Evolutionary conservation across 345 rosid genomes (phyloP), one percentile per base, ranked within the genome.

Genomic region (Pseudoturritis turrita): DNA sequence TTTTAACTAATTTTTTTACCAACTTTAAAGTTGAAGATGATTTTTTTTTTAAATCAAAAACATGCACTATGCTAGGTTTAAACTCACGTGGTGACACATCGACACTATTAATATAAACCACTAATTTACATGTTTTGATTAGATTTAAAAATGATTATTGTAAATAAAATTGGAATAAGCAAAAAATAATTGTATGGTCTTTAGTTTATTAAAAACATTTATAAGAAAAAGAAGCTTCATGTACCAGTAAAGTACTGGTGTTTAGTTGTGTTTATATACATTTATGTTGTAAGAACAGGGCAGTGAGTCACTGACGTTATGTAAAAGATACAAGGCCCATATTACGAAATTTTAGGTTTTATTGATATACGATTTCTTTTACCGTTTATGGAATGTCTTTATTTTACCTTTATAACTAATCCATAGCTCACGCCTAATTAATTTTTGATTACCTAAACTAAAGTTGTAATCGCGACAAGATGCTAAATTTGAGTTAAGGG

Each of bases 391-490:
- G 55, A 33, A 22, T 33, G 6, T 45, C 43, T 56, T 56, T 55
- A 31, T 33, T 33, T 33, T 8, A 8, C 10, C 37, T 9, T 33
- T 33, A 2, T 33, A 33, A 9, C 37, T 2, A 33, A 33, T 63
- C 26, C 37, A 22, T 36, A 31, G 35, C 10, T 45, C 29, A 70
- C 9, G 28, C 57, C 29, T 70, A 50, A 22, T 13, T 37, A 49
- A 12, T 17, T 36, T 25, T 12, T 7, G 22, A 67, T 50, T 53
- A 58, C 62, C 15, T 67, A 33, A 74, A 15, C 56, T 51, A 59
- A 67, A 59, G 73, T 33, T 46, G 54, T 51, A 75, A 68, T 45
- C 51, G 41, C 53, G 70, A 68, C 65, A 75, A 68, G 40, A 53
- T 29, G 10, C 52, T 55, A 43, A 54, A 43, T 55, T 29, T 22